Percentiles rank a stretch among this genome's conserved stretches.
These are phyloP conservation scores for Debaryomyces castellii DNA, from an alignment of 805 yeast species.

Conservation along the genomic window DNA sequence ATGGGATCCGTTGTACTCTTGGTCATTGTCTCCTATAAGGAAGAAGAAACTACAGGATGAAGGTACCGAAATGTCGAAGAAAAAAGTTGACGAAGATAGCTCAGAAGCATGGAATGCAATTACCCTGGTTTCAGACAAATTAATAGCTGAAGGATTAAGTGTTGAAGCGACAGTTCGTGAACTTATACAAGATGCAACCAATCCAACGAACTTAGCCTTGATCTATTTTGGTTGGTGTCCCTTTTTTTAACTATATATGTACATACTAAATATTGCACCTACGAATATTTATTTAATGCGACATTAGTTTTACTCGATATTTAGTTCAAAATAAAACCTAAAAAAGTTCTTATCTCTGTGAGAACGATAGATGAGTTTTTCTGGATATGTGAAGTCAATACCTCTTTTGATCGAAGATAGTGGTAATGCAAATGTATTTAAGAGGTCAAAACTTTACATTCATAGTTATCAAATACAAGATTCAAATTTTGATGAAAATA, in stretches of 20 bases:
- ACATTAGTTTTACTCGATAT: no score
- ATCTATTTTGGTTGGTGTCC: slow-evolving; percentile 88
- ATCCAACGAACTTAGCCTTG: slow-evolving; percentile 62
- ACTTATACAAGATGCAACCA: slow-evolving; percentile 73
- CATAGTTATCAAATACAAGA: slow-evolving; percentile 11
- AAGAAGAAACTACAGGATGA: slow-evolving; percentile 53
- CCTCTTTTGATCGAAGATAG: slow-evolving; percentile 20
- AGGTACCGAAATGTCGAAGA: slow-evolving; percentile 13
- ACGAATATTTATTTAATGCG: neutral
- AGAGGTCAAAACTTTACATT: slow-evolving; percentile 15
- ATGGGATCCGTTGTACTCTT: slow-evolving; percentile 91
- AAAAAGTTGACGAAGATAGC: slow-evolving; percentile 39
- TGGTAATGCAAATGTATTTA: slow-evolving; percentile 9
- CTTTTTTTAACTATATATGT: slow-evolving; percentile 43
- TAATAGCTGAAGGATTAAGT: slow-evolving; percentile 65
- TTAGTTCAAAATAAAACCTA: neutral
- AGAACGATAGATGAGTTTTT: neutral
- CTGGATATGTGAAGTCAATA: slow-evolving; percentile 10
- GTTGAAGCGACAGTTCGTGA: slow-evolving; percentile 84
- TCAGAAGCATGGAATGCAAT: slow-evolving; percentile 83
- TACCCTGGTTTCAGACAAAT: slow-evolving; percentile 66
- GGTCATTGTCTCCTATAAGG: slow-evolving; percentile 82
- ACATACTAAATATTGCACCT: neutral
- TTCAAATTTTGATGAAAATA: slow-evolving; percentile 4
- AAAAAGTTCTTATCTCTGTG: neutral